A percentile compares a stretch with the other conserved stretches of the same genome.
These are phyloP conservation scores for Pinus tabuliformis DNA, from an alignment of 75 land plant genomes.

Conservation along the genomic window DNA sequence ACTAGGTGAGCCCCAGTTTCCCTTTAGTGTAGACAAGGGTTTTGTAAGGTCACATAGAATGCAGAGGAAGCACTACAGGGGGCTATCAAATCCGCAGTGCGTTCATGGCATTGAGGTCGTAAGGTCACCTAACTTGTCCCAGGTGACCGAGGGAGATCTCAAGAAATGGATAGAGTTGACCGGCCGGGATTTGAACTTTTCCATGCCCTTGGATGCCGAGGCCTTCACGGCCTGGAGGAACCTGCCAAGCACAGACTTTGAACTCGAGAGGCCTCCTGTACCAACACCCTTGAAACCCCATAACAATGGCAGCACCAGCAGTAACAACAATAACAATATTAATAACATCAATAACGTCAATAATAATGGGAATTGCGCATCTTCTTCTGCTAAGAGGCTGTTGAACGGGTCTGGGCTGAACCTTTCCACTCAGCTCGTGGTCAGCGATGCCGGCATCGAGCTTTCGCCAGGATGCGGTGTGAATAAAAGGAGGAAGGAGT, in stretches of 20 bases:
- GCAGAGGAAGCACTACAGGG: conserved; percentile 94
- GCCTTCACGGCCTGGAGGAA: conserved; percentile 81
- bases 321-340: neutral
- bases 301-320: neutral
- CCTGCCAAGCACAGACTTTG: conserved; percentile 75
- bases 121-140: conserved; percentile 51
- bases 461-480: conserved; percentile 19
- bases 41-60: conserved; percentile 86
- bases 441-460: conserved; percentile 35
- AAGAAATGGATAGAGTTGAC: conserved; percentile 87
- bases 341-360: conserved; percentile 13
- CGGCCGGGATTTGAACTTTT: conserved; percentile 77
- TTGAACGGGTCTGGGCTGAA: conserved; percentile 76
- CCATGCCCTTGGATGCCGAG: conserved; percentile 74
- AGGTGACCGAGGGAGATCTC: conserved; percentile 56
- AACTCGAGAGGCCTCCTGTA: conserved; percentile 61
- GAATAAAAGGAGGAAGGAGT: conserved; percentile 58
- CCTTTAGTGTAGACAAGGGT: conserved; percentile 84
- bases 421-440: conserved; percentile 59
- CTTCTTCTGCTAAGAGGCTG: conserved; percentile 32
- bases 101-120: conserved; percentile 89
- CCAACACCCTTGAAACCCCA: conserved; percentile 8
- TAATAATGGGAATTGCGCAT: neutral
- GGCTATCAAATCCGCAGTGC: conserved; percentile 90
- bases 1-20: conserved; percentile 84